Conservation (phyloP, 805 yeast species). For the Barnettozyma siamensis region DNA sequence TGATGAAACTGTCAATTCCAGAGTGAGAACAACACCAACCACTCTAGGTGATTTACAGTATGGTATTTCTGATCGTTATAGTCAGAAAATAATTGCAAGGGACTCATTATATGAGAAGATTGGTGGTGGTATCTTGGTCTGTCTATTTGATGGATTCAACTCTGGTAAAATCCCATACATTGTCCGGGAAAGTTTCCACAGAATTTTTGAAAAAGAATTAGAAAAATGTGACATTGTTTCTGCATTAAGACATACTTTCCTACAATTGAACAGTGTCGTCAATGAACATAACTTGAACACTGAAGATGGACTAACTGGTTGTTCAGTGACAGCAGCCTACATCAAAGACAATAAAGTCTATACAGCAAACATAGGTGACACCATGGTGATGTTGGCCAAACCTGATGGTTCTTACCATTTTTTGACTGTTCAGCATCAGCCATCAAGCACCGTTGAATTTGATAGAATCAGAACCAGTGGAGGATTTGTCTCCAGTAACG, state of each 20-base stretch:
- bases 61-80: constrained; percentile 89
- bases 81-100: constrained; percentile 63
- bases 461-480: constrained; percentile 89
- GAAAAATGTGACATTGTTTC: constrained; percentile 48
- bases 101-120: constrained; percentile 86
- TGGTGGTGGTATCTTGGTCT: constrained; percentile 73
- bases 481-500: constrained; percentile 82
- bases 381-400: constrained; percentile 72
- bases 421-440: constrained; percentile 76
- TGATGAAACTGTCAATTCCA: constrained; percentile 74
- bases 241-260: constrained; percentile 78
- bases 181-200: constrained; percentile 66
- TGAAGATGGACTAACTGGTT: constrained; percentile 73
- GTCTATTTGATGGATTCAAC: constrained; percentile 75
- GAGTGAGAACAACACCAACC: constrained; percentile 88
- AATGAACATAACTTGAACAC: constrained; percentile 45
- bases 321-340: constrained; percentile 78
- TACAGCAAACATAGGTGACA: constrained; percentile 89
- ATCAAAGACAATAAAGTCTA: constrained; percentile 64
- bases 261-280: constrained; percentile 75
- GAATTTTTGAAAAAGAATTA: constrained; percentile 63
- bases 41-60: constrained; percentile 69
- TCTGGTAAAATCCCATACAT: constrained; percentile 66
- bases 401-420: constrained; percentile 75
- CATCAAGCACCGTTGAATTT: constrained; percentile 69